Base-by-base conservation (phyloP, 257 asterid species). In the Sherardia arvensis region DNA sequence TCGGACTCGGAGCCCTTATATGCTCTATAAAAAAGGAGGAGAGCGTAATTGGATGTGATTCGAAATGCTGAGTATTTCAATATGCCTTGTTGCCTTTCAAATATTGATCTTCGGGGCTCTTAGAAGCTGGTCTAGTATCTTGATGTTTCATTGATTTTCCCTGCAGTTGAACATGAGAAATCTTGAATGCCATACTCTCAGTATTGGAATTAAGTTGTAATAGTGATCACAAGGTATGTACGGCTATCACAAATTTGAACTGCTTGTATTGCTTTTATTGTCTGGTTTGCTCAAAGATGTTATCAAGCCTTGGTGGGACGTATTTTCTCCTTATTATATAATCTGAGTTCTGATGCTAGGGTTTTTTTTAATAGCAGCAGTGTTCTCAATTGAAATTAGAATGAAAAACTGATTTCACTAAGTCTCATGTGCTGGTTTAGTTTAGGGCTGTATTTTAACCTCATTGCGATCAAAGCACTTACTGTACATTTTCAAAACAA, bases 161-260 rank as follows among this genome's bases (percentile, higher is more conserved):
- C 29, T 78, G 91, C 96, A 93, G 99, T 73, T 93, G 80, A 93
- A 93, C 81, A 65, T 84, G 85, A 81, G 90, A 81, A 93, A 90
- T 76, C 95, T 93, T 64, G 95, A 87, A 67, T 87, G 94, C 64
- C 94, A 83, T 66, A 66, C 85, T 53, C 94, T 93, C 76, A 85
- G 96, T 81, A 81, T 90, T 53, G 91, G 85, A 71, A 73, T 87
- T 69, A 83, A 85, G 58, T 77, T 87, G 62, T 53, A 73, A 70
- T 72, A 69, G 22, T 83, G 53, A 78, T 61, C 27, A 23, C 28
- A 60, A 75, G 81, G 74, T 74, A 69, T 12, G 61, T 17, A 27
- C 6, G 14, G n/a, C 53, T 45, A 33, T 65, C 59, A 28, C 38
- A 29, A 12, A 9, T 23, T 59, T 30, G 17, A 57, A 25, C 51